Evolutionary conservation across 2,329 filamentous ascomycete species (phyloP).

Genomic region (Biscogniauxia marginata): DNA sequence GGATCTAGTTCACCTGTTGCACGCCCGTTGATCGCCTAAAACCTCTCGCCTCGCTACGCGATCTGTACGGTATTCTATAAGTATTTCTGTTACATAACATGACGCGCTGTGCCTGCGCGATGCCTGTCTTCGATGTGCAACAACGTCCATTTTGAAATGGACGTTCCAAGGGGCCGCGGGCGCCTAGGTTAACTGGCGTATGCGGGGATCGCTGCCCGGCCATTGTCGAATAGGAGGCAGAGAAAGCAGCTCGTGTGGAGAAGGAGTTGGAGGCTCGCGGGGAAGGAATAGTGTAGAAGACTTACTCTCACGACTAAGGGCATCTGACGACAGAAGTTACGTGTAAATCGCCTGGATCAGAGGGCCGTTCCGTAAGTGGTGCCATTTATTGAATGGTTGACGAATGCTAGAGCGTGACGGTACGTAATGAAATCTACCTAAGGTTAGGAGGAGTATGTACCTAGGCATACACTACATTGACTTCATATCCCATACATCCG

Average conservation of each 20-base stretch:
- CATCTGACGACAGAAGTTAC: background rate
- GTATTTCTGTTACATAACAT: background rate
- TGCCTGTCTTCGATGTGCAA: slow-evolving; percentile 3
- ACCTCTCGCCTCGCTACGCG: too few species aligned
- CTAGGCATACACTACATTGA: background rate
- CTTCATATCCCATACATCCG: background rate
- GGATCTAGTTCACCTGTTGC: background rate
- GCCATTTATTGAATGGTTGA: slow-evolving; percentile 13
- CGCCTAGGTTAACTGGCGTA: background rate
- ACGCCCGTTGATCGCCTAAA: background rate
- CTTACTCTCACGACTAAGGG: background rate
- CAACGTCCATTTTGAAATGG: slow-evolving; percentile 13
- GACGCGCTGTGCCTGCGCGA: background rate
- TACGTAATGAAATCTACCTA: slow-evolving; percentile 27
- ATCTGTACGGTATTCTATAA: background rate
- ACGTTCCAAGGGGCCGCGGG: background rate
- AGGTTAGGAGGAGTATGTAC: background rate
- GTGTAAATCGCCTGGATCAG: slow-evolving; percentile 8
- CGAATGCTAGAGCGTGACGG: slow-evolving; percentile 24
- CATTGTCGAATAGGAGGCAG: background rate
- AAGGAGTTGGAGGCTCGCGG: background rate
- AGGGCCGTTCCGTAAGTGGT: slow-evolving; percentile 23
- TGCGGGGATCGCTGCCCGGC: background rate
- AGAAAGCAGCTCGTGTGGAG: background rate
- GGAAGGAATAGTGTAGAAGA: background rate